Conservation (phyloP, 208 protist species). For the Leishmania lainsoni region DNA sequence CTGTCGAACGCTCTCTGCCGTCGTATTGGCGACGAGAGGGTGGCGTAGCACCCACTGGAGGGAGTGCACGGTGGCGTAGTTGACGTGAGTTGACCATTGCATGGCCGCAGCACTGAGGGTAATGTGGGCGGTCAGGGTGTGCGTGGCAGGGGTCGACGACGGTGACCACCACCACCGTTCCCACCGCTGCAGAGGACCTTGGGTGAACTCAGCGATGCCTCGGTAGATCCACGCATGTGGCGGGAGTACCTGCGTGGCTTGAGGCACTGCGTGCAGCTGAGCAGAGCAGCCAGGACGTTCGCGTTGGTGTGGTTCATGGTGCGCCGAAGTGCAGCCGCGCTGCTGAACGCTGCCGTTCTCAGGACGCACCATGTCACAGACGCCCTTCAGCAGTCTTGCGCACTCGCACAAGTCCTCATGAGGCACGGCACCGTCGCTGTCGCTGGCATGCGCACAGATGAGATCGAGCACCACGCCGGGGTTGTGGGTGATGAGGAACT, state of each 20-base stretch:
- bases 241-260: neutral
- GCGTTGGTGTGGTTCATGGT: neutral
- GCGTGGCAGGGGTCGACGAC: neutral
- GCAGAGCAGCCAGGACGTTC: neutral
- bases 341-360: neutral
- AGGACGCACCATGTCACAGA: neutral
- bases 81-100: constrained; percentile 25
- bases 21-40: neutral
- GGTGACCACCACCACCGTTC: constrained; percentile 7
- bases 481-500: constrained; percentile 19
- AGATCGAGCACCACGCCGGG: constrained; percentile 25
- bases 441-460: neutral
- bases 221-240: constrained; percentile 17
- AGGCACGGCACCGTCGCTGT: neutral
- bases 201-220: constrained; percentile 11
- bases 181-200: constrained; percentile 28
- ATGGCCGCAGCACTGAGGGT: neutral
- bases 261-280: neutral
- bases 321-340: neutral
- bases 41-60: constrained; percentile 25
- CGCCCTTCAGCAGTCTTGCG: neutral
- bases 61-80: constrained; percentile 22
- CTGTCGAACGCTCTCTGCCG: neutral
- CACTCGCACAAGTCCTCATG: neutral
- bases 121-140: neutral